A percentile compares a stretch with the other conserved stretches of the same genome.
phyloP scores from a whole-genome alignment of 805 yeast genomes.

The Scheffersomyces coipomensis region DNA sequence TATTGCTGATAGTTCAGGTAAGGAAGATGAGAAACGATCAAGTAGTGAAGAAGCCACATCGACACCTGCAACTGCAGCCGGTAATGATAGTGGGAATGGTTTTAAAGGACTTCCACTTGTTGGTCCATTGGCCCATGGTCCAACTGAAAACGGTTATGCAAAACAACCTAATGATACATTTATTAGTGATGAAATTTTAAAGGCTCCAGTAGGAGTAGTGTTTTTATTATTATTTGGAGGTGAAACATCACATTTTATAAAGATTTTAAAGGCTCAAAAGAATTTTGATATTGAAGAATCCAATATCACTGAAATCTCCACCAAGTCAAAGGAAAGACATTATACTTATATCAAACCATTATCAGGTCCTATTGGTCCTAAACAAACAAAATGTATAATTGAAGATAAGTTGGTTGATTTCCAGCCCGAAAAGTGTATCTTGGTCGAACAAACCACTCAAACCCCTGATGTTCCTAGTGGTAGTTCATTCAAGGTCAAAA shows the following conservation, averaged over 20 bases:
- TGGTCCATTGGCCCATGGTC: slow-evolving; percentile 49
- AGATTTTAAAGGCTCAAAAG: slow-evolving; percentile 56
- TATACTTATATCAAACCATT: slow-evolving; percentile 65
- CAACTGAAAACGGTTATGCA: slow-evolving; percentile 47
- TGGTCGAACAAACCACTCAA: slow-evolving; percentile 55
- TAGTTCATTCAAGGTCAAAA: slow-evolving; percentile 58
- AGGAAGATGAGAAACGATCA: slow-evolving; percentile 5
- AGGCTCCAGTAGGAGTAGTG: slow-evolving; percentile 67
- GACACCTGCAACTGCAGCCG: slow-evolving; percentile 2
- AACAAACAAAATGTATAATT: slow-evolving; percentile 66
- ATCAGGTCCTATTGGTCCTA: slow-evolving; percentile 70
- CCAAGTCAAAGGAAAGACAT: slow-evolving; percentile 37
- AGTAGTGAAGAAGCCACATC: not conserved
- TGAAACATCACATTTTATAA: slow-evolving; percentile 44
- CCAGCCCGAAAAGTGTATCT: slow-evolving; percentile 47
- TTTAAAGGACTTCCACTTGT: slow-evolving; percentile 38
- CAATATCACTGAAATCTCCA: slow-evolving; percentile 26
- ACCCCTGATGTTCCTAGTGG: slow-evolving; percentile 89
- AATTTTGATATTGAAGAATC: slow-evolving; percentile 58
- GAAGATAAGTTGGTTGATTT: slow-evolving; percentile 55
- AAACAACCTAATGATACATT: slow-evolving; percentile 51
- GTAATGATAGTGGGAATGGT: slow-evolving; percentile 5
- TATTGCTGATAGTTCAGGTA: slow-evolving; percentile 15
- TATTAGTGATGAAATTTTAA: slow-evolving; percentile 50
- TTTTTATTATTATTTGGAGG: slow-evolving; percentile 62